phyloP scores from a whole-genome alignment of 306 rosid genomes.

The Prunus kanzakura region DNA sequence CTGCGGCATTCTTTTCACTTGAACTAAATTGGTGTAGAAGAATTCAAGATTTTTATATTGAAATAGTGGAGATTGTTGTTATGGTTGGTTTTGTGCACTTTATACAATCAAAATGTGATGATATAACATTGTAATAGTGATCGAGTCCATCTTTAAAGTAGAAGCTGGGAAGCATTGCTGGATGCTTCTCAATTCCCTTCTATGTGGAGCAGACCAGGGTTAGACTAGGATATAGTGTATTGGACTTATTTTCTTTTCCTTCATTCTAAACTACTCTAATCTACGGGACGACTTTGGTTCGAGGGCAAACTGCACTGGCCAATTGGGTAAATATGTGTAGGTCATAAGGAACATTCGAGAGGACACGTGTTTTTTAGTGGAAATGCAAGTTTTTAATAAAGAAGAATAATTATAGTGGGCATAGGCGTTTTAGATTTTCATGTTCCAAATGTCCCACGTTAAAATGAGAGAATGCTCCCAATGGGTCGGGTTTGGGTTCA shows the following conservation, averaged over 20 bases:
- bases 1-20: conserved; percentile 23
- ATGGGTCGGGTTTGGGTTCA: too few relatives aligned
- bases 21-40: background rate
- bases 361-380: background rate
- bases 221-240: background rate
- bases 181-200: background rate
- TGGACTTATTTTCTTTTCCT: too few relatives aligned
- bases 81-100: background rate
- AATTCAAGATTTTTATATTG: background rate
- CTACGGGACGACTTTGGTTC: too few relatives aligned
- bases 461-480: too few relatives aligned
- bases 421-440: too few relatives aligned
- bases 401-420: too few relatives aligned
- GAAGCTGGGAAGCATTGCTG: background rate
- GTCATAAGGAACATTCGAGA: too few relatives aligned
- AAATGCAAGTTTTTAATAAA: background rate
- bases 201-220: background rate
- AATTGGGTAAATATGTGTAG: too few relatives aligned
- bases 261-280: too few relatives aligned
- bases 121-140: background rate
- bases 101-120: background rate
- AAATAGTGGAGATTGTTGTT: background rate
- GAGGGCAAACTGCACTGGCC: too few relatives aligned
- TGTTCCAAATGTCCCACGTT: too few relatives aligned
- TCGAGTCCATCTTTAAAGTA: background rate